Percentiles rank a stretch among this genome's conserved stretches.
Evolutionary conservation across 495 filamentous ascomycete genomes (phyloP).

Genomic region (Neurospora africana): DNA sequence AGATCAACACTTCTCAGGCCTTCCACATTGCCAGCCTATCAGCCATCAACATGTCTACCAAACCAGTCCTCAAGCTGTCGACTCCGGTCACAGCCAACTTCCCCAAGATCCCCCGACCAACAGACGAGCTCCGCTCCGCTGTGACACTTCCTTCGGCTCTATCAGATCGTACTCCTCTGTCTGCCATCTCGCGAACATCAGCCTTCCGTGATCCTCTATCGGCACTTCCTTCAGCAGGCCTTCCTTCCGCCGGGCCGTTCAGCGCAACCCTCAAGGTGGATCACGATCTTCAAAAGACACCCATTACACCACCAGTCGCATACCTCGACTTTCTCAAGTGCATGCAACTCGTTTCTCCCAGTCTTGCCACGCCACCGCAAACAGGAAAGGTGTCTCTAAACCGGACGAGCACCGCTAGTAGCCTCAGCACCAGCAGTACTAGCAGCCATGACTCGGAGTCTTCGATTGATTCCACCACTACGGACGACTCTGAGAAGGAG

Average conservation of each 20-base stretch:
- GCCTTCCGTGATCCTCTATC: conserved; percentile 23
- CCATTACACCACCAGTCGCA: conserved; percentile 83
- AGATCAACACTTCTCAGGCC: conserved; percentile 19
- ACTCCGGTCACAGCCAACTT: conserved; percentile 70
- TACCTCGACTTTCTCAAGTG: conserved; percentile 85
- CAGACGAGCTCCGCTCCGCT: conserved; percentile 37
- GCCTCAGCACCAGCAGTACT: conserved; percentile 17
- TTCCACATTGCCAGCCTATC: conserved; percentile 3
- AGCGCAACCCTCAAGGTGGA: conserved; percentile 21
- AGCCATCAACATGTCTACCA: conserved; percentile 44
- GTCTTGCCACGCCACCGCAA: conserved; percentile 34
- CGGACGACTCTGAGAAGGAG: conserved; percentile 24
- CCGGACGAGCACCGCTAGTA: conserved; percentile 27
- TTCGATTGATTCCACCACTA: conserved; percentile 9
- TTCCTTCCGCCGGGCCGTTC: conserved; percentile 25
- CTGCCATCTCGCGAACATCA: conserved; percentile 22
- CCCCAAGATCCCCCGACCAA: conserved; percentile 60
- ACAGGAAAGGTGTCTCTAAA: conserved; percentile 29
- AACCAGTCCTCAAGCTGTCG: conserved; percentile 59
- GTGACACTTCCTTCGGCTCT: conserved; percentile 29
- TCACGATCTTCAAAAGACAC: conserved; percentile 48
- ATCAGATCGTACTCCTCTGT: conserved; percentile 20
- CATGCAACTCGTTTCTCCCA: conserved; percentile 53
- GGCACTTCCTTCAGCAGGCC: conserved; percentile 23
- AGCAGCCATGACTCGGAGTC: conserved; percentile 18